Conservation (phyloP, 768 basidiomycete genomes). For the Clitopilus passeckerianus region DNA sequence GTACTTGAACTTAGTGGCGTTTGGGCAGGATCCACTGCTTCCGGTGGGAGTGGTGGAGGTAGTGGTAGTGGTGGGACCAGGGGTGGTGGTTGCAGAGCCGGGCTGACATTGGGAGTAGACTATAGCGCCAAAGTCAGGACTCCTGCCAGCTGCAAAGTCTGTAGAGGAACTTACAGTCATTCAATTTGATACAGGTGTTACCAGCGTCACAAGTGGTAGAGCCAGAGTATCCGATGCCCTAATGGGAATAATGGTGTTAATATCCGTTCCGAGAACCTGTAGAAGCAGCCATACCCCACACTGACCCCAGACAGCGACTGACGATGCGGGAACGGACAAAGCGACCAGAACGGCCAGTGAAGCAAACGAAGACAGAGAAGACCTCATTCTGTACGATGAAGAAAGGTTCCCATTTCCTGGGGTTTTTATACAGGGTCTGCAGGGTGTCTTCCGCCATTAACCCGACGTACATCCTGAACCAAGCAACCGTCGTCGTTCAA, state of each 20-base stretch:
- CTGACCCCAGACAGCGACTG: constrained; percentile 44
- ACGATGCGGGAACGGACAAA: constrained; percentile 20
- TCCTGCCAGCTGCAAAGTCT: not conserved
- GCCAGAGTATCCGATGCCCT: constrained; percentile 40
- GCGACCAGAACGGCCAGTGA: constrained; percentile 26
- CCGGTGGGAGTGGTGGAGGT: constrained; percentile 23
- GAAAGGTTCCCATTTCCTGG: not conserved
- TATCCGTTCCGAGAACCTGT: not conserved
- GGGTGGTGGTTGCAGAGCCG: constrained; percentile 23
- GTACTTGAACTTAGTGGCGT: constrained; percentile 52
- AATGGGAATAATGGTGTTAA: not conserved
- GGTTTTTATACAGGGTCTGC: constrained; percentile 5
- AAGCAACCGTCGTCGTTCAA: not conserved
- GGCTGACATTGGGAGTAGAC: constrained; percentile 48
- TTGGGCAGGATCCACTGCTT: constrained; percentile 29
- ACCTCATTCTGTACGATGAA: constrained; percentile 18
- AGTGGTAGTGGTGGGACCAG: constrained; percentile 21
- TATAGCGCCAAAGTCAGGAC: constrained; percentile 11
- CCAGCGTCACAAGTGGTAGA: constrained; percentile 41
- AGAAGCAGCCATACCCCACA: constrained; percentile 33
- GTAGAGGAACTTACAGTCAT: constrained; percentile 29
- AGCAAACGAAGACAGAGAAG: constrained; percentile 23
- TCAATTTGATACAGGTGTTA: constrained; percentile 32
- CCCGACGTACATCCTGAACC: constrained; percentile 23
- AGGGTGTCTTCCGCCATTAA: constrained; percentile 18